These are phyloP conservation scores for Globisporangium spiculum DNA, from an alignment of 352 stramenopile genomes.

Conservation along the genomic window DNA sequence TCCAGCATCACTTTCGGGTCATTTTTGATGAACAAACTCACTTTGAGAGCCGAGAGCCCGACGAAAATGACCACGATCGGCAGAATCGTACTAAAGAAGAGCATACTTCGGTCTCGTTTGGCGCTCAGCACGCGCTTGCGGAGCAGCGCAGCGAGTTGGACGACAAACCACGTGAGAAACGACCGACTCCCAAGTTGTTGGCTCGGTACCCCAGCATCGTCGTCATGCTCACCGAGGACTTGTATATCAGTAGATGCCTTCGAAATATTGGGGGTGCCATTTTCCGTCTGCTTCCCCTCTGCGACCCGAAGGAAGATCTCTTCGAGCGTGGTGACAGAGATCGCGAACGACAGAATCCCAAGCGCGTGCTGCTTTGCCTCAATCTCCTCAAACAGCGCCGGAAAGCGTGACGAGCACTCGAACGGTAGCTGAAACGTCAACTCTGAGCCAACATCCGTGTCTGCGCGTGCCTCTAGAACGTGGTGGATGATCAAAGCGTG, in stretches of 20 bases:
- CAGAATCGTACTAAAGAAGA: constrained; percentile 74
- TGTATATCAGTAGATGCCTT: neutral
- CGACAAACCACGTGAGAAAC: constrained; percentile 21
- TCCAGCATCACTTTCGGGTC: constrained; percentile 48
- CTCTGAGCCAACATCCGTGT: constrained; percentile 73
- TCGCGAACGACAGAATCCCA: constrained; percentile 55
- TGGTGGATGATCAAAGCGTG: constrained; percentile 29
- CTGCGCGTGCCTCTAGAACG: constrained; percentile 33
- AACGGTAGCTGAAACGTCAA: constrained; percentile 76
- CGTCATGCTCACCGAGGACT: neutral
- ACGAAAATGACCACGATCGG: constrained; percentile 67
- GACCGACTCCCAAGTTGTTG: neutral
- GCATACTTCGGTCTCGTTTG: constrained; percentile 58
- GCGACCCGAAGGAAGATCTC: constrained; percentile 91
- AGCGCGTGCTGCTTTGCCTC: constrained; percentile 40
- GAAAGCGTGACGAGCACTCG: constrained; percentile 49
- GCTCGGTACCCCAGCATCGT: neutral
- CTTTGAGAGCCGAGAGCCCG: constrained; percentile 54
- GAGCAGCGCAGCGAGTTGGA: constrained; percentile 57
- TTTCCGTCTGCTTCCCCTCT: constrained; percentile 17
- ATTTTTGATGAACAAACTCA: constrained; percentile 45
- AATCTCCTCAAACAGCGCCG: constrained; percentile 69
- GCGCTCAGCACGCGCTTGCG: constrained; percentile 52
- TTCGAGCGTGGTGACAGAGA: constrained; percentile 85
- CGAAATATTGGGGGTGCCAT: neutral